A percentile compares a stretch with the other conserved stretches of the same genome.
These are phyloP conservation scores for Prunella vulgaris DNA, from an alignment of 257 asterid species.

Conservation along the genomic window DNA sequence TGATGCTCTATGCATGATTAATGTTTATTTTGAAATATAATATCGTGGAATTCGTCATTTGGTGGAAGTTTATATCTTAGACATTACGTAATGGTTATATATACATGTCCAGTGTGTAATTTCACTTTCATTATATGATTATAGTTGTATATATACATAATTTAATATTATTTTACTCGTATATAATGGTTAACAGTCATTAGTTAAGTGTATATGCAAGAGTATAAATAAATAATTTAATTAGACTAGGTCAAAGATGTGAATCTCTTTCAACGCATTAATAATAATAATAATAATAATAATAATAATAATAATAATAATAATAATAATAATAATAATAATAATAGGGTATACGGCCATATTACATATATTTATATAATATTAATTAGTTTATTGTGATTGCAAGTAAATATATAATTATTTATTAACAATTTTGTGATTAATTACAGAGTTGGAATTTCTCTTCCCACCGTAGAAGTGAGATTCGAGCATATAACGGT, in stretches of 20 bases:
- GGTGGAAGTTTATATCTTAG: not conserved
- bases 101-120: not conserved
- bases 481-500: constrained; percentile 47
- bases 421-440: not conserved
- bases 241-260: not conserved
- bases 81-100: not conserved
- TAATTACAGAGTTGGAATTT: constrained; percentile 53
- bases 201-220: not conserved
- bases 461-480: constrained; percentile 59
- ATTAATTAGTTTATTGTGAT: not conserved
- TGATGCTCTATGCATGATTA: not conserved
- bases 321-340: too few relatives aligned
- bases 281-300: not conserved
- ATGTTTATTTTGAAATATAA: not conserved
- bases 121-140: not conserved
- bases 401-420: not conserved
- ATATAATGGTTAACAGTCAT: not conserved
- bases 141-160: not conserved
- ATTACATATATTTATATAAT: too few relatives aligned
- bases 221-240: not conserved
- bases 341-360: too few relatives aligned
- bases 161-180: not conserved
- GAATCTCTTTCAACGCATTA: not conserved
- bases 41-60: not conserved
- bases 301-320: too few relatives aligned